Base-by-base conservation (phyloP, 306 rosid genomes). In the Mimosa pudica region DNA sequence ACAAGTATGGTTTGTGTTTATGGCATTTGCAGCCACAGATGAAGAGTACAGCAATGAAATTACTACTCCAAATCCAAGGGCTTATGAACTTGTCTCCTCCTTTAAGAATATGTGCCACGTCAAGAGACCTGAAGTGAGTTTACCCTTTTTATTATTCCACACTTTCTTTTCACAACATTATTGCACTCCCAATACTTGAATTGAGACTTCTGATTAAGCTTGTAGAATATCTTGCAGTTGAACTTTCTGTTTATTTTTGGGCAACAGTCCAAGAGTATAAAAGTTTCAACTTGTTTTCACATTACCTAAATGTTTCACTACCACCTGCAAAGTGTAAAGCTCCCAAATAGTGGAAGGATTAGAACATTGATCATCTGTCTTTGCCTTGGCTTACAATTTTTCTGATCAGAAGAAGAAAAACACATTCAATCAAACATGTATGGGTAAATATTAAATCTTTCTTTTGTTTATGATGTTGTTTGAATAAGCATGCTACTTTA, bases 111-210 rank as follows among this genome's bases (percentile, higher is more conserved):
- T 89, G 87, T 95, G 97, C 51, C 85, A 86, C 20, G 65, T 81
- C 16, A 92, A 95, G 88, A 92, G 84, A 85, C 95, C 97, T 1
- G 95, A 95, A 97, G 97, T 92, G 79, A 74, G 90, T 75, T 78
- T 66, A 75, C 55, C 36, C 36, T 6, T 20, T n/a, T n/a, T n/a
- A 33, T 45, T 38, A n/a, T 9, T 61, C 20, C 42, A 38, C 44
- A 8, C 14, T 24, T 42, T 42, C n/a, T 17, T 49, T 49, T 12
- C 0, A 38, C 42, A 38, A 38, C 42, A 38, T 38, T 38, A 1
- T 38, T 38, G 42, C 42, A 38, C 1, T 38, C 42, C 42, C 42
- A 3, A 5, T 38, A 38, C 42, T 38, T 5, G 5, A 38, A 3
- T 38, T 5, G 1, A 38, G 5, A 38, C 42, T 38, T 5, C 5